phyloP scores from a whole-genome alignment of 2,329 filamentous ascomycete species.

The Claviceps maximensis region DNA sequence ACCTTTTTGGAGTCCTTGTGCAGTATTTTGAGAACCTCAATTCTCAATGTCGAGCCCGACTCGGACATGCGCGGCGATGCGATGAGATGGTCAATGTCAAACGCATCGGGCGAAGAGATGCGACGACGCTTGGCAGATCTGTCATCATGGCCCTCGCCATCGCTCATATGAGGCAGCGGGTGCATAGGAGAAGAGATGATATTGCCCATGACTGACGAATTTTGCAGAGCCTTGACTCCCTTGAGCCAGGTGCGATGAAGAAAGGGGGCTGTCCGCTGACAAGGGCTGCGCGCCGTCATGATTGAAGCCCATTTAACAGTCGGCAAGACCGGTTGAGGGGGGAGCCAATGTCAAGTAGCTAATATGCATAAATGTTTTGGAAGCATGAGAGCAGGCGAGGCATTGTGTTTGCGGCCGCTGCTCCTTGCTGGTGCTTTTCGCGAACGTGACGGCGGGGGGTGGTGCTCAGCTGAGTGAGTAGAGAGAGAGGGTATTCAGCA shows the following conservation, averaged over 20 bases:
- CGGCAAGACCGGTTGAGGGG: slow-evolving; percentile 4
- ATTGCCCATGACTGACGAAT: slow-evolving; percentile 28
- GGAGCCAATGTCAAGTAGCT: background rate
- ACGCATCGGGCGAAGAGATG: slow-evolving; percentile 25
- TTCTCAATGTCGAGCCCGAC: slow-evolving; percentile 30
- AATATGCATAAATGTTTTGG: slow-evolving; percentile 2
- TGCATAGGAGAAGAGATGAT: slow-evolving; percentile 25
- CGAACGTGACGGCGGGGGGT: background rate
- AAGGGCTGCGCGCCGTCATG: slow-evolving; percentile 36
- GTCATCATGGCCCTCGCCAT: slow-evolving; percentile 22
- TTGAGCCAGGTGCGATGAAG: slow-evolving; percentile 41
- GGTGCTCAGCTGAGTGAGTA: too few relatives aligned
- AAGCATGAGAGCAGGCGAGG: slow-evolving; percentile 2
- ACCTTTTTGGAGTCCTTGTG: slow-evolving; percentile 33
- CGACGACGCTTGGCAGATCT: slow-evolving; percentile 39
- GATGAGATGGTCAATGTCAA: slow-evolving; percentile 21
- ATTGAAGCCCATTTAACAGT: slow-evolving; percentile 23
- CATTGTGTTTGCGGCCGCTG: slow-evolving; percentile 6
- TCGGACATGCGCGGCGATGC: slow-evolving; percentile 17
- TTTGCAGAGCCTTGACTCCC: slow-evolving; percentile 30
- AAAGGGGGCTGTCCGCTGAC: slow-evolving; percentile 37
- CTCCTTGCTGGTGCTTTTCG: background rate
- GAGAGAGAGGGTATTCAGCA: background rate
- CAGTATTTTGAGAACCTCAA: slow-evolving; percentile 39
- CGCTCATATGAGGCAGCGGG: slow-evolving; percentile 20